A percentile compares a stretch with the other conserved stretches of the same genome.
Evolutionary conservation across 108 stramenopile species (phyloP).

Genomic region (Cyclotella baltica): DNA sequence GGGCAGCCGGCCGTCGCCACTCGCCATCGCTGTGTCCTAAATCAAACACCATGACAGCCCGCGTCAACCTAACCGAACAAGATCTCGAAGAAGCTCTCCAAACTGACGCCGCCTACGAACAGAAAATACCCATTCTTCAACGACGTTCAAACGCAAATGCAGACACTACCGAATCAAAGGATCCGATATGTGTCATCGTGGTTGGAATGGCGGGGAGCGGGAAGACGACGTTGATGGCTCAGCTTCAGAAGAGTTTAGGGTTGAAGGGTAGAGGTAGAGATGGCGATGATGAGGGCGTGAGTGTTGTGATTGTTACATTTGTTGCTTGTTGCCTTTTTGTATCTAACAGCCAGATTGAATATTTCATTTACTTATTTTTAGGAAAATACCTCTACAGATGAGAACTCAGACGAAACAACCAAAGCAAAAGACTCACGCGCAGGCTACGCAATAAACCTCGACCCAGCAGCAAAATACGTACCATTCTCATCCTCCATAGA

Average conservation of each 20-base stretch:
- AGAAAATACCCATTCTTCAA: conserved; percentile 46
- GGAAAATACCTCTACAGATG: too few relatives aligned
- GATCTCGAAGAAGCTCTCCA: background rate
- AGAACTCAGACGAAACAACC: background rate
- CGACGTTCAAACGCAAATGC: conserved; percentile 27
- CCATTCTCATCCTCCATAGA: conserved; percentile 97
- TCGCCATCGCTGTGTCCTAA: too few relatives aligned
- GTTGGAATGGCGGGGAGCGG: conserved; percentile 96
- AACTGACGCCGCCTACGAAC: background rate
- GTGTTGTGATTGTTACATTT: conserved; percentile 16
- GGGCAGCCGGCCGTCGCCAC: too few relatives aligned
- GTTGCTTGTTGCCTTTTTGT: background rate
- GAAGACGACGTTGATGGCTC: conserved; percentile 88
- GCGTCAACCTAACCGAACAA: conserved; percentile 15
- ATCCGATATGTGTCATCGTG: conserved; percentile 83
- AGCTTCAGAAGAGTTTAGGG: conserved; percentile 67
- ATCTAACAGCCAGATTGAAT: too few relatives aligned
- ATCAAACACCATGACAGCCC: conserved; percentile 22
- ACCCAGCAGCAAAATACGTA: conserved; percentile 93
- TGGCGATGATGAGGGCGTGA: conserved; percentile 21
- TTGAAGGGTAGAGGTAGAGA: conserved; percentile 32
- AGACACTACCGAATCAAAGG: conserved; percentile 32
- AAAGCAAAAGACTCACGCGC: conserved; percentile 12
- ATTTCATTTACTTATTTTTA: too few relatives aligned
- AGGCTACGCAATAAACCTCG: conserved; percentile 96